Base-by-base conservation (phyloP, 108 stramenopile genomes). In the Skeletonema costatum region DNA sequence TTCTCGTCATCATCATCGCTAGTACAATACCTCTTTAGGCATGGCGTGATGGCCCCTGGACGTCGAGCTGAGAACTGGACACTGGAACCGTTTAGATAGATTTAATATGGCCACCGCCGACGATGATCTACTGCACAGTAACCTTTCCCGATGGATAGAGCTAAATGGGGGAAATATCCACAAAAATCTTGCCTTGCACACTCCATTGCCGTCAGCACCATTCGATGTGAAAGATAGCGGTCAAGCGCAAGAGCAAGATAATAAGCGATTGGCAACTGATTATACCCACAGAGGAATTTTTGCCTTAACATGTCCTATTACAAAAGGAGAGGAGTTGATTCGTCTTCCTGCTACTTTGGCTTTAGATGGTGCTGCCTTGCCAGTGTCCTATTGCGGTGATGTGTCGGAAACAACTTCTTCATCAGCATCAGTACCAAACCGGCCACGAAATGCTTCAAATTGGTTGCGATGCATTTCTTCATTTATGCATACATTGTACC, bases 381-480 rank as follows among this genome's bases (percentile, higher is more conserved):
- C 93, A 19, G 12, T 33, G 17, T 29, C 64, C 21, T 89, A 83
- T 68, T 7, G 46, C n/a, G 67, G 31, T 32, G 17, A 30, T 60
- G 36, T 11, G 39, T 41, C 39, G 29, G 68, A 60, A 12, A 25
- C 46, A 78, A 25, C 25, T 25, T 25, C 25, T 46, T 46, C 53
- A 56, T 29, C 25, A 56, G 21, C 19, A 48, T 75, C 29, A 29
- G 13, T 8, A 14, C 30, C 1, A 73, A 16, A 2, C 13, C 32
- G 44, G 32, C n/a, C 44, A 61, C 70, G 69, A 50, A 77, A 70
- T 62, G 88, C 82, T 5, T 88, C 87, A 36, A 77, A 90, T 2
- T 95, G 94, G 94, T 46, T 95, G 36, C 76, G 87, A 63, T 93
- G 92, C 65, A 59, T 95, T 25, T 84, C 83, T 64, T 69, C 84